Evolutionary conservation across 176 grass and related monocot genomes (phyloP), one percentile per base, ranked within the genome.

Genomic region (Carex parvula): DNA sequence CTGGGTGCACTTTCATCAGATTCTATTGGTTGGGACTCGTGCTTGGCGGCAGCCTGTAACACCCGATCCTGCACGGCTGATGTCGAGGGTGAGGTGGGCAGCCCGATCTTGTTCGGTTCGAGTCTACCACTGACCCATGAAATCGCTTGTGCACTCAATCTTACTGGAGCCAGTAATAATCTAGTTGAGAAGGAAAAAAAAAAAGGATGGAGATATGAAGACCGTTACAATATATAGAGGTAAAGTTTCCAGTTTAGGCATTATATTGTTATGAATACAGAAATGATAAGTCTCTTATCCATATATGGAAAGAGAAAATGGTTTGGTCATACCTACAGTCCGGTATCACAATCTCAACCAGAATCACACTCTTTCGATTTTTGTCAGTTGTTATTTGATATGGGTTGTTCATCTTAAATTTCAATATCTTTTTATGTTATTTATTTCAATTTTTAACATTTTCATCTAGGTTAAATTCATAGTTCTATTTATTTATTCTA

Each of bases 1-100:
- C 22, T 41, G 64, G 88, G 9, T 48, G 63, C 75, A 56, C 50
- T 56, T 77, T 94, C 94, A 0, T 93, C 86, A 0, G 64, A 65
- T 1, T 93, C 96, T 2, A 89, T 72, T n/a, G 96, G 93, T 64
- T 95, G 88, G 12, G 96, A 95, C 62, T 95, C 91, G 0, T 99
- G 96, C 87, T 93, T 99, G 24, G 96, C 96, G 1, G 96, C 96
- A 2, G 93, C 96, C 66, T 95, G 91, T 33, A 99, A 83, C 8
- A 95, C 96, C 29, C 96, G 89, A 85, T 99, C 96, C 8, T 88
- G 91, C 57, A 99, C 93, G 1, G 96, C 93, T 39, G 93, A 93
- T 14, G 96, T 95, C 6, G 96, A 99, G 16, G 96, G 96, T 26
- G 93, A 99, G 9, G 89, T 93, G 3, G 93, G 86, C 22, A 99